Evolutionary conservation across 2,329 filamentous ascomycete species (phyloP).

Genomic region (Aureobasidium uvarum): DNA sequence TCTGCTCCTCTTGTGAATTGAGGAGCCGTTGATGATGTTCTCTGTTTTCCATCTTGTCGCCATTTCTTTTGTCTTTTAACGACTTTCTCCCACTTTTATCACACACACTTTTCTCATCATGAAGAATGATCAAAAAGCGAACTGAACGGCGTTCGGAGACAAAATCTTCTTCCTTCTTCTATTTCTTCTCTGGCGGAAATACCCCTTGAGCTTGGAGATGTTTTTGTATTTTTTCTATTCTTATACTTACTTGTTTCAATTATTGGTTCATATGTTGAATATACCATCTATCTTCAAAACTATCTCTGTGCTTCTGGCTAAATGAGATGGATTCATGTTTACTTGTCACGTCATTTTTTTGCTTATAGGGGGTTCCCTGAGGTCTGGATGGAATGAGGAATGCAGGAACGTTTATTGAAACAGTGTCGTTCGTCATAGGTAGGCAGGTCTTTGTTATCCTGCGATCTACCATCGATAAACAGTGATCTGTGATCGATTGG

Average conservation of each 20-base stretch:
- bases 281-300: neutral
- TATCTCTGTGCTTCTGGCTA: neutral
- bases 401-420: neutral
- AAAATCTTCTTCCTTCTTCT: neutral
- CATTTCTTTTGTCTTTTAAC: constrained; percentile 5
- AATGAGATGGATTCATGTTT: neutral
- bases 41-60: neutral
- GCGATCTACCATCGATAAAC: neutral
- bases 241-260: neutral
- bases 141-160: constrained; percentile 1
- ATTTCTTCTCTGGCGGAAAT: neutral
- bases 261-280: neutral
- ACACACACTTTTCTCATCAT: neutral
- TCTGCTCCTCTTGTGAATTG: neutral
- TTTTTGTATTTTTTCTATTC: neutral
- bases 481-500: neutral
- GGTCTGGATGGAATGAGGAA: neutral
- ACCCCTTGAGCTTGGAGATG: neutral
- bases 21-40: constrained; percentile 1
- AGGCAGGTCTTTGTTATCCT: neutral
- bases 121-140: constrained; percentile 13
- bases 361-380: neutral
- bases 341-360: neutral
- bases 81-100: neutral
- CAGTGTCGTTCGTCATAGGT: neutral